Base-by-base conservation (phyloP, 1,284 basidiomycete species). In the Sporisorium iseilematis-ciliati region DNA sequence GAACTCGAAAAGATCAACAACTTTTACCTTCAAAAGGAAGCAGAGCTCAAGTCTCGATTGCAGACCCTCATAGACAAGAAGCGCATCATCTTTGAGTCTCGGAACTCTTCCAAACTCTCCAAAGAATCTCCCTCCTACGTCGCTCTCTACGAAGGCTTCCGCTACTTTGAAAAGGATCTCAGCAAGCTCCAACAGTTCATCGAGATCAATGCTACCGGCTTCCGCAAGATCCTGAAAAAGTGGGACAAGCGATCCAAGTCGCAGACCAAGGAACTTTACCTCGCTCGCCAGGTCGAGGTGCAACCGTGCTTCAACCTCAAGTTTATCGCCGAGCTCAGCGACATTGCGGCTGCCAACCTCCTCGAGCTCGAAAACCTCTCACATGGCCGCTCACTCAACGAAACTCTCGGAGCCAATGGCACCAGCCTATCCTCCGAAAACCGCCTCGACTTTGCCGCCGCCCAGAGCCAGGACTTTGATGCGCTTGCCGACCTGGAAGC, bases 1-100 rank as follows among this genome's bases (percentile, higher is more conserved):
- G 97, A 99, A 86, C 88, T 99, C 21, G 97, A 99, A 87, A 99
- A 99, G 95, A 98, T 99, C 88, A 99, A 99, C 87, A 90, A 91
- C n/a, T 99, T 99, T 85, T 99, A 99, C 87, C 90, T 99, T 53
- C 93, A 96, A 86, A 97, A 97, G 86, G 97, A 99, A 86, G 93
- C 95, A 12, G 95, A 98, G 80, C 90, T 99, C 56, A 94, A 94
- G 50, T 71, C 84, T 87, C 96, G 71, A 90, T 90, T 99, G 65
- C 91, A 96, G 79, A 97, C 95, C 0, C 88, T 99, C 18, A 89
- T 99, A 50, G 94, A 94, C 40, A 98, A 98, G 86, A 98, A 98
- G 86, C 91, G 96, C 71, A 59, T 69, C 67, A 67, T 72, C 59
- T 72, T 69, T 25, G 60, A 74, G 25, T 62, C 75, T 14, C 60